phyloP scores from a whole-genome alignment of 345 rosid species.

The Ceriops tagal region DNA sequence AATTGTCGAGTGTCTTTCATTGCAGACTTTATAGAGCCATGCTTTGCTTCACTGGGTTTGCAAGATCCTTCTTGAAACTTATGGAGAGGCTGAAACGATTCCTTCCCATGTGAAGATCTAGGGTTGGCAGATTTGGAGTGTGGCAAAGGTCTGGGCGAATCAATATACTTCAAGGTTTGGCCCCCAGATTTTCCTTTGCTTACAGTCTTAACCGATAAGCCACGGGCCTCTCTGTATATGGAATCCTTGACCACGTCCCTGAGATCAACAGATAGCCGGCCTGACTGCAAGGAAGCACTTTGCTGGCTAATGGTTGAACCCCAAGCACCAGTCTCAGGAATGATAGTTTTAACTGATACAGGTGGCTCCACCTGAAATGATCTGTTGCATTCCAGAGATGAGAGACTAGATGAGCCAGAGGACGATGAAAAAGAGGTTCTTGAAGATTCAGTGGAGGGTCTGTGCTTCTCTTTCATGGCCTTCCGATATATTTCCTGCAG shows the following conservation, averaged over 20 bases:
- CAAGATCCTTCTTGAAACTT: conserved; percentile 32
- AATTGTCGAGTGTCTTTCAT: conserved; percentile 63
- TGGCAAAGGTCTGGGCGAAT: conserved; percentile 63
- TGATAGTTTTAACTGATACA: conserved; percentile 26
- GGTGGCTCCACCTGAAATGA: conserved; percentile 46
- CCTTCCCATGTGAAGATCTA: conserved; percentile 39
- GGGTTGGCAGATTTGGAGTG: conserved; percentile 43
- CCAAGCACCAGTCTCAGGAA: conserved; percentile 19
- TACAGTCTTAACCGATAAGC: conserved; percentile 35
- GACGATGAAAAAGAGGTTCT: conserved; percentile 70
- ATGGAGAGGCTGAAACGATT: conserved; percentile 41
- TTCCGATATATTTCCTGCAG: conserved; percentile 61
- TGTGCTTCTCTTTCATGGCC: conserved; percentile 48
- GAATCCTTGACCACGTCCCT: conserved; percentile 57
- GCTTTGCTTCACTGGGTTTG: conserved; percentile 33
- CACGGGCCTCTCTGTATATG: conserved; percentile 56
- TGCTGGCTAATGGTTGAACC: conserved; percentile 29
- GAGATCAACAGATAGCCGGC: conserved; percentile 44
- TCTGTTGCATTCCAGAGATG: conserved; percentile 55
- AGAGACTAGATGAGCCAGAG: conserved; percentile 67
- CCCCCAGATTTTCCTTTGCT: conserved; percentile 31
- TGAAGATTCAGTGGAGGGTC: conserved; percentile 62
- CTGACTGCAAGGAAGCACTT: conserved; percentile 31
- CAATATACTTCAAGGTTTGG: conserved; percentile 50
- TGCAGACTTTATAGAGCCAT: conserved; percentile 29